Evolutionary conservation across 2,329 filamentous ascomycete species (phyloP).

Genomic region (Alternaria solani): DNA sequence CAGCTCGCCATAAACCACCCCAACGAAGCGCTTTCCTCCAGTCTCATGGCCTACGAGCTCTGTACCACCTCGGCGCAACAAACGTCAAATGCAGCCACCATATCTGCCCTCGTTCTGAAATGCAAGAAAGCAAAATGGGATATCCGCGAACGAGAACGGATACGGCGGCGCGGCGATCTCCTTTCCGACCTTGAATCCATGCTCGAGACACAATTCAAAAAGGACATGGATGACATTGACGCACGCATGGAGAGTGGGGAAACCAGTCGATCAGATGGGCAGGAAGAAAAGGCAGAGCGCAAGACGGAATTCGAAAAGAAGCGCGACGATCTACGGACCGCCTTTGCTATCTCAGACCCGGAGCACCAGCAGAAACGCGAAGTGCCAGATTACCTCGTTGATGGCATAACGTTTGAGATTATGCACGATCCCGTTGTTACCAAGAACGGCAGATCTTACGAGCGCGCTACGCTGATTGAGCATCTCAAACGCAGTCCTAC

Average conservation of each 20-base stretch:
- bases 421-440: constrained; percentile 77
- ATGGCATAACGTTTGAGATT: constrained; percentile 77
- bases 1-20: constrained; percentile 76
- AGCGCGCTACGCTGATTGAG: constrained; percentile 83
- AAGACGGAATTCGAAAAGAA: constrained; percentile 50
- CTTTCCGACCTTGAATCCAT: constrained; percentile 65
- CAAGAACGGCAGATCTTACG: constrained; percentile 89
- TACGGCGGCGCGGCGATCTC: constrained; percentile 64
- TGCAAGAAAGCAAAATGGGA: constrained; percentile 92
- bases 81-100: constrained; percentile 72
- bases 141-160: constrained; percentile 69
- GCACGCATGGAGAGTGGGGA: constrained; percentile 46
- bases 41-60: constrained; percentile 74
- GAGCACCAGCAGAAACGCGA: constrained; percentile 56
- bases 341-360: constrained; percentile 59
- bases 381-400: constrained; percentile 79
- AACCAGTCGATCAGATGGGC: constrained; percentile 55
- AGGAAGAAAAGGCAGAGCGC: constrained; percentile 60
- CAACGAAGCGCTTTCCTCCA: constrained; percentile 75
- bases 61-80: constrained; percentile 65
- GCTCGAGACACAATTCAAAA: constrained; percentile 46
- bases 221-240: constrained; percentile 51
- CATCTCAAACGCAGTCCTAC: constrained; percentile 77
- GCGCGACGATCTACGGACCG: constrained; percentile 53
- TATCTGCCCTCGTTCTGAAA: constrained; percentile 76